Evolutionary conservation across 169 alveolate species (phyloP), one percentile per base, ranked within the genome.

Genomic region (Plasmodium sp.): DNA sequence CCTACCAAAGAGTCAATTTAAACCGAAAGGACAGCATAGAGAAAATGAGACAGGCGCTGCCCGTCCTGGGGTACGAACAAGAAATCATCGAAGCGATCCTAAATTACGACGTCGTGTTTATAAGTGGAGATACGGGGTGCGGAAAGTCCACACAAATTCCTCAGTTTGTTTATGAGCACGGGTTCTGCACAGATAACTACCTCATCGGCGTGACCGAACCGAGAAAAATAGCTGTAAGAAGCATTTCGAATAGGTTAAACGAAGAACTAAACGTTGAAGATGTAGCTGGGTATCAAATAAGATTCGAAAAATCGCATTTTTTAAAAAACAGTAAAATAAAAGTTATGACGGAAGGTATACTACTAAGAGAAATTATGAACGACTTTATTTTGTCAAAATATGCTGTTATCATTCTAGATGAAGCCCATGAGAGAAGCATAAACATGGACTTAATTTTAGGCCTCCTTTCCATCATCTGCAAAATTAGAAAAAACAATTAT

Each of bases 291-390:
- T 95, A 95, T 73, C 97, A 80, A 97, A 98, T 96, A 96, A 97
- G 96, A 97, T 98, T 45, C 96, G 99, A 95, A 97, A 97, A 90
- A 98, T 95, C 92, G 58, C 94, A 83, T 93, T 97, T 96, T 83
- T 95, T 73, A 92, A 96, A 95, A 75, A 95, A 84, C 34, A 97
- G 98, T 74, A 92, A 96, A 82, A 98, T 99, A 18, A 98, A 98
- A 97, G 99, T 99, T 96, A 99, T 99, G 99, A 99, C 99, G 33
- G 99, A 99, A 96, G 99, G 99, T 48, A 98, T 99, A 33, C 96
- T 99, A 80, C 96, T 99, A 84, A 98, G 98, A 92, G 99, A 99
- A 95, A 96, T 99, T 81, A 97, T 97, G 91, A 92, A 93, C 74
- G 99, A 98, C 94, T 96, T 98, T 34, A 82, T 98, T 22, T 92